These are phyloP conservation scores for Cinchona pubescens DNA, from an alignment of 257 asterid species.

Conservation along the genomic window DNA sequence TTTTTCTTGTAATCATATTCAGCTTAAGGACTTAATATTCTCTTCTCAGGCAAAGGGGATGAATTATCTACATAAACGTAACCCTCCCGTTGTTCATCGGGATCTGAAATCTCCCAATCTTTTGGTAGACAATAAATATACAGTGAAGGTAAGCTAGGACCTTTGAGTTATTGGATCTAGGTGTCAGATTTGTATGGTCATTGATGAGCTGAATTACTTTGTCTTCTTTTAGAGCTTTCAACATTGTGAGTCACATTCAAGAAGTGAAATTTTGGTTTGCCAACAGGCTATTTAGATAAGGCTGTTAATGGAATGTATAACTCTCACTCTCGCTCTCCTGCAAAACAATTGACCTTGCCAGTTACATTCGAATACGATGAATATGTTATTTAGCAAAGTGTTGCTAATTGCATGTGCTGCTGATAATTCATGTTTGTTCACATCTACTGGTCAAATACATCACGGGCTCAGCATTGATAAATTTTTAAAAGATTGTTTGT, in stretches of 20 bases:
- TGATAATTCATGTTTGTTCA: neutral
- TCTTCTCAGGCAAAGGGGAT: conserved; percentile 81
- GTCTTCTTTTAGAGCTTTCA: neutral
- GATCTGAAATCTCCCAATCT: conserved; percentile 97
- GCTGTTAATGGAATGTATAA: neutral
- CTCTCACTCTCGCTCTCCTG: neutral
- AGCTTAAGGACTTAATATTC: conserved; percentile 10
- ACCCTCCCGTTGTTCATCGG: conserved; percentile 91
- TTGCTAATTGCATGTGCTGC: neutral
- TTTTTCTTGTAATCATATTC: conserved; percentile 16
- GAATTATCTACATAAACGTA: conserved; percentile 90
- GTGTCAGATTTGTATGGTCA: neutral
- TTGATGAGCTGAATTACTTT: neutral
- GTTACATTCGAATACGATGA: neutral
- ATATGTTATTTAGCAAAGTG: neutral
- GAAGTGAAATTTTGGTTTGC: neutral
- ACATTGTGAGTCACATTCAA: neutral
- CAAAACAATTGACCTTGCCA: neutral
- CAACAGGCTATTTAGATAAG: neutral
- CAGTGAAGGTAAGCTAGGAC: conserved; percentile 71
- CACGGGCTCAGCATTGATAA: neutral
- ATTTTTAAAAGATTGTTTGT: neutral
- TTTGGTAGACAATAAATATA: conserved; percentile 84
- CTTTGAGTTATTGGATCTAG: neutral
- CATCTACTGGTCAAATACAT: neutral